Evolutionary conservation across 83 land plant genomes (phyloP).

Genomic region (Diphasiastrum complanatum): DNA sequence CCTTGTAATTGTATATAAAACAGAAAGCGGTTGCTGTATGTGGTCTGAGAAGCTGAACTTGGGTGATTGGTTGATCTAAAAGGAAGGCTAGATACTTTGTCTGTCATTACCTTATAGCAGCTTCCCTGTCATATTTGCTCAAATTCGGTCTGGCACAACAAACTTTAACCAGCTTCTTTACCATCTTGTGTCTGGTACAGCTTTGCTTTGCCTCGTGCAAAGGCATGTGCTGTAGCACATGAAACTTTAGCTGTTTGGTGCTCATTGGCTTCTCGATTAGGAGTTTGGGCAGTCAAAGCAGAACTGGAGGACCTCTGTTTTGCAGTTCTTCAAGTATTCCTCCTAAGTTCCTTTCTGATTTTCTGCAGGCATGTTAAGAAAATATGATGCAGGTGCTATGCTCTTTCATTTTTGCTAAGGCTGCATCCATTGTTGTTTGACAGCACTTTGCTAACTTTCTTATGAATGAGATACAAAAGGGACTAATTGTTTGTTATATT

Average conservation of each 20-base stretch:
- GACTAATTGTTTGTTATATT: neutral
- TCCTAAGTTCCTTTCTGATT: neutral
- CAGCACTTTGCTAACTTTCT: no score
- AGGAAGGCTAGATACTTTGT: no score
- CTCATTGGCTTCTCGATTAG: slow-evolving; percentile 90
- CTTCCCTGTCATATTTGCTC: neutral
- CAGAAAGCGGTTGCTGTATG: no score
- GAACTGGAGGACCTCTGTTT: slow-evolving; percentile 96
- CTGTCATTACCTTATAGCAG: no score
- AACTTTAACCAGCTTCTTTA: neutral
- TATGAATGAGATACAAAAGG: no score
- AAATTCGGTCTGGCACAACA: neutral
- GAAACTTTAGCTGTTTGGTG: slow-evolving; percentile 97
- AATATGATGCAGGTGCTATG: neutral
- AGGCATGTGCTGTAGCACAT: slow-evolving; percentile 90
- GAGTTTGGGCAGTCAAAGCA: slow-evolving; percentile 91
- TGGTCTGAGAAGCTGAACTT: no score
- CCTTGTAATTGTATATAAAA: no score
- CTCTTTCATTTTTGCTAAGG: neutral
- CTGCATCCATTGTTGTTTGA: neutral
- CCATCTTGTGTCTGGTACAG: slow-evolving; percentile 27
- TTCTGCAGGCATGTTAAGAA: neutral
- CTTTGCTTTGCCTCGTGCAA: slow-evolving; percentile 69
- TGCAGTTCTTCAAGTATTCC: slow-evolving; percentile 79
- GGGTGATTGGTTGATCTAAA: no score